Percentiles rank a stretch among this genome's conserved stretches.
These are phyloP conservation scores for Kitagawia praeruptora DNA, from an alignment of 129 eudicot genomes.

Conservation along the genomic window DNA sequence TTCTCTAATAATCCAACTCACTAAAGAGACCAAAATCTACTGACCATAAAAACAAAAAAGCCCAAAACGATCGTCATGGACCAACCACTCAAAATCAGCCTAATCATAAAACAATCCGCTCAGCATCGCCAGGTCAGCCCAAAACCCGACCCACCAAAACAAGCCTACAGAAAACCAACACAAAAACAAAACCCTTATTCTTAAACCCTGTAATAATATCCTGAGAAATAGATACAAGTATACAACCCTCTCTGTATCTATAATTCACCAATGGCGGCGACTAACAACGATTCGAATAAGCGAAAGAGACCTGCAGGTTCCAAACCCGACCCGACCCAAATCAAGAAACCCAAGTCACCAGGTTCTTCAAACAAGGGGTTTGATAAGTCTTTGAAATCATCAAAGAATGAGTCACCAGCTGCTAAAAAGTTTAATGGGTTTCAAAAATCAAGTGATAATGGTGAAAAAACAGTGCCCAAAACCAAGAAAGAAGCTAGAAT, in stretches of 20 bases:
- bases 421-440: slow-evolving; percentile 22
- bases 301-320: slow-evolving; percentile 27
- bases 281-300: slow-evolving; percentile 34
- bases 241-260: neutral
- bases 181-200: neutral
- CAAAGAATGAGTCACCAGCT: neutral
- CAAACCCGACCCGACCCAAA: slow-evolving; percentile 23
- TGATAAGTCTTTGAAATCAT: slow-evolving; percentile 26
- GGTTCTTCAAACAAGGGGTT: slow-evolving; percentile 27
- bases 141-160: neutral
- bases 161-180: neutral
- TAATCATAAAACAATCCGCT: neutral
- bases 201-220: neutral
- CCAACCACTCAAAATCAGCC: too few species aligned
- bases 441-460: slow-evolving; percentile 18
- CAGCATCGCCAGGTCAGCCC: neutral
- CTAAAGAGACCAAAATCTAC: too few species aligned
- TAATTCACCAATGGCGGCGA: slow-evolving; percentile 44
- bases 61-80: too few species aligned
- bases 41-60: too few species aligned
- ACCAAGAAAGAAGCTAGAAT: slow-evolving; percentile 51
- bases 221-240: neutral
- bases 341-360: slow-evolving; percentile 36
- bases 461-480: slow-evolving; percentile 21
- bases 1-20: too few species aligned